Evolutionary conservation across 2,329 filamentous ascomycete genomes (phyloP), one percentile per base, ranked within the genome.

Genomic region (Balansia obtecta): DNA sequence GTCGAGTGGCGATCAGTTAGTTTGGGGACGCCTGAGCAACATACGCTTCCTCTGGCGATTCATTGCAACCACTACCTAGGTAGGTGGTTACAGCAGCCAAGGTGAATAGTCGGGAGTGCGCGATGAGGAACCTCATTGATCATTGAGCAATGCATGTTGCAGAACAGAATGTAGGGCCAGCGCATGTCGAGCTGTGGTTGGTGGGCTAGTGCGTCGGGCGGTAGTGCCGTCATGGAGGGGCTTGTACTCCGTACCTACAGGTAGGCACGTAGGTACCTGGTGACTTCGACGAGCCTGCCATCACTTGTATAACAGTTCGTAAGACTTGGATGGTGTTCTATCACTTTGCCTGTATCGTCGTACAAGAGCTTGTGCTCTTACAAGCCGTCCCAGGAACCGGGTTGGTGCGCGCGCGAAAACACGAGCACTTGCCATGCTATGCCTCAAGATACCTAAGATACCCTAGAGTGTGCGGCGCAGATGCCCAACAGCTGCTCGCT

Each of bases 101-200:
- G 11, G 16, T 22, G 22, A 43, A 16, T n/a, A 46, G 16, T 39
- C 9, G 20, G 27, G 6, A 10, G 18, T 48, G 32, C 8, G 41
- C 16, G 27, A 30, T 30, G 30, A 52, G 18, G 37, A 43, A 40
- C 46, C n/a, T 39, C 46, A 52, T 52, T 49, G 49, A 50, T 39
- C 46, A 52, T 52, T 49, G 49, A 50, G 50, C 55, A 54, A 57
- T 52, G 50, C 27, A 53, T 49, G 16, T 27, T 46, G 27, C 15
- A 32, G 16, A 27, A 12, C 22, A 15, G 32, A 16, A 32, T 32
- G 40, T 12, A 18, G 40, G 40, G 40, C 44, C 16, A n/a, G n/a
- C 15, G 44, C n/a, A 20, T 16, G n/a, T 13, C 32, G 32, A 45
- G 4, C 30, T 2, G 34, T 46, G 45, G 20, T 27, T 15, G 37